These are phyloP conservation scores for Helenozyma rhizophorensis DNA, from an alignment of 805 yeast species.

Conservation along the genomic window DNA sequence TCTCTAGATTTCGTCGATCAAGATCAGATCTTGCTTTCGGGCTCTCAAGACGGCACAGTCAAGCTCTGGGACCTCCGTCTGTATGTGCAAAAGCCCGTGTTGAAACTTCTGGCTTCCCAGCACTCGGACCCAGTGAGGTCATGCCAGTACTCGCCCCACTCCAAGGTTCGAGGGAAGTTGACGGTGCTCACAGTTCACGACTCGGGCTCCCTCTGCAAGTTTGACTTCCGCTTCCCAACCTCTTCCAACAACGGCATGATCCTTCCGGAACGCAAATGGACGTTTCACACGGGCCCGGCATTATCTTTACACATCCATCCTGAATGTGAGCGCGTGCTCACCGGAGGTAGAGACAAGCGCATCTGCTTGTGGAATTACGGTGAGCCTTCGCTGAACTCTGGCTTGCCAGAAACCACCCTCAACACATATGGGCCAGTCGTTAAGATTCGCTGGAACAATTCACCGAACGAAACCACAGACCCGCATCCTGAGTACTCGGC, in stretches of 20 bases:
- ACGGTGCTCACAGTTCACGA: constrained; percentile 78
- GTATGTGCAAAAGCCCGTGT: constrained; percentile 41
- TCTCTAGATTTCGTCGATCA: constrained; percentile 33
- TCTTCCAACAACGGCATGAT: constrained; percentile 19
- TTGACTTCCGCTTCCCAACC: constrained; percentile 60
- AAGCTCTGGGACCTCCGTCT: constrained; percentile 70
- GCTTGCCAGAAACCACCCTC: constrained; percentile 64
- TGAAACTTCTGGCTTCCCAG: constrained; percentile 45
- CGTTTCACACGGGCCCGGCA: constrained; percentile 92
- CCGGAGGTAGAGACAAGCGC: constrained; percentile 91
- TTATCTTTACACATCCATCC: constrained; percentile 88
- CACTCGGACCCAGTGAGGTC: constrained; percentile 68
- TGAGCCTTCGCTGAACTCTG: constrained; percentile 19
- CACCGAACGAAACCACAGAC: constrained; percentile 14
- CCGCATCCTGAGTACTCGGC: constrained; percentile 12
- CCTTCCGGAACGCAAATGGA: constrained; percentile 67
- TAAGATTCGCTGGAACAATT: constrained; percentile 61
- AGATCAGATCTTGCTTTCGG: constrained; percentile 36
- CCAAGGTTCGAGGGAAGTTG: constrained; percentile 36
- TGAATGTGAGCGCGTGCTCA: constrained; percentile 68
- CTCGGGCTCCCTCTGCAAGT: constrained; percentile 79
- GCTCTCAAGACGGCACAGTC: constrained; percentile 78
- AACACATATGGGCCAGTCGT: constrained; percentile 75
- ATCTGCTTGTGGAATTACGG: constrained; percentile 67
- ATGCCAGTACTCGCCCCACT: constrained; percentile 50